These are phyloP conservation scores for Candida morakotiae DNA, from an alignment of 805 yeast genomes.

Conservation along the genomic window DNA sequence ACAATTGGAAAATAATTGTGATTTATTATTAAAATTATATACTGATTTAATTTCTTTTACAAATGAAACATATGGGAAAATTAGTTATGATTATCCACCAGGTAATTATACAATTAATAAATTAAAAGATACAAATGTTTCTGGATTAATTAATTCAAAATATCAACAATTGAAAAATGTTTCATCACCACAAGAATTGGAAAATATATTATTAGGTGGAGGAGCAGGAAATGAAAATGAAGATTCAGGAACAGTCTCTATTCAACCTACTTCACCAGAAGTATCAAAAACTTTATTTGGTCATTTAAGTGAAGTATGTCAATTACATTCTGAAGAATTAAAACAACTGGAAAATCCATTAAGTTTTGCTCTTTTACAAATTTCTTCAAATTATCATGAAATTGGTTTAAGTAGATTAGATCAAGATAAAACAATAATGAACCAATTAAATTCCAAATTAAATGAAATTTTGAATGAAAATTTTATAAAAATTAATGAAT, in stretches of 20 bases:
- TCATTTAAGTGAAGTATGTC: slow-evolving; percentile 57
- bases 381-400: slow-evolving; percentile 53
- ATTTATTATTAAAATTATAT: slow-evolving; percentile 57
- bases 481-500: slow-evolving; percentile 55
- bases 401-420: slow-evolving; percentile 66
- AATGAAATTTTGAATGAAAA: slow-evolving; percentile 49
- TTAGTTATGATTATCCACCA: slow-evolving; percentile 81
- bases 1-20: slow-evolving; percentile 63
- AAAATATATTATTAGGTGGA: slow-evolving; percentile 46
- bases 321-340: slow-evolving; percentile 45
- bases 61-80: slow-evolving; percentile 61
- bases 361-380: slow-evolving; percentile 49
- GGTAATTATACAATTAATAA: slow-evolving; percentile 44
- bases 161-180: slow-evolving; percentile 59
- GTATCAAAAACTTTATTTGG: slow-evolving; percentile 73
- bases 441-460: slow-evolving; percentile 56
- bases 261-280: slow-evolving; percentile 29
- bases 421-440: slow-evolving; percentile 62
- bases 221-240: no score
- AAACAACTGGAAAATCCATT: slow-evolving; percentile 45
- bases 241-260: slow-evolving; percentile 16
- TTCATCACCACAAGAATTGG: slow-evolving; percentile 64
- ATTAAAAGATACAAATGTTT: slow-evolving; percentile 63
- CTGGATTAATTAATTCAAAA: slow-evolving; percentile 52
- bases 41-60: slow-evolving; percentile 42